Evolutionary conservation across 2,329 filamentous ascomycete genomes (phyloP), one percentile per base, ranked within the genome.

Genomic region (Aspergillus ruber): DNA sequence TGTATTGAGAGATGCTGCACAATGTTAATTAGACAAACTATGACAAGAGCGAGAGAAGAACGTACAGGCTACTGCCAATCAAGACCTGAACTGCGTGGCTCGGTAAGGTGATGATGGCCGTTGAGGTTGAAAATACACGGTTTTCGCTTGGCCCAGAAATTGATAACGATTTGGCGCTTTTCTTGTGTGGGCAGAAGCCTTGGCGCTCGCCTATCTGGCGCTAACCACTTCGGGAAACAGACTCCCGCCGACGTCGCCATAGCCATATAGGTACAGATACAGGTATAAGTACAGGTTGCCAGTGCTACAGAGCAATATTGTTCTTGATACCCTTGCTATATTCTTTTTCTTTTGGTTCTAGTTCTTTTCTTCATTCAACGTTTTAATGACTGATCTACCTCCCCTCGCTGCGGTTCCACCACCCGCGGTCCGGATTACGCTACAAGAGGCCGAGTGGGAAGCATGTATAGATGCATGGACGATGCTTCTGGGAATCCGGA

Each of bases 401-500:
- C 78, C 83, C 29, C 77, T 96, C 67, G 89, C 86, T 48, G 80
- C 86, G 17, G 90, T 93, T 58, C 91, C 90, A 15, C 78, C 84
- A 51, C 72, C 79, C 29, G 72, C 74, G 47, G 82, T 89, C 72
- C 82, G 83, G 60, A 78, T 79, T 55, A 78, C 79, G 56, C 78
- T 95, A 50, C 74, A 77, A 35, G 70, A 82, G 3, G 70, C 77
- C 44, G 88, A 95, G 68, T 95, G 90, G 90, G 77, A 85, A 54
- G 75, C 80, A 27, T 89, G 86, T 63, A 72, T 94, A 42, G 80
- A 86, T 53, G 84, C 88, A 32, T 96, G 89, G 89, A 71, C 83
- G 15, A 72, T 80, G 9, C 75, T 95, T 6, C 72, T 81, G 6
- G 76, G 83, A 45, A 77, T 83, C 2, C 80, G 90, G 53, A 67